Percentiles rank a stretch among this genome's conserved stretches.
phyloP scores from a whole-genome alignment of 176 grass and related monocot species.

The Bromus sterilis region DNA sequence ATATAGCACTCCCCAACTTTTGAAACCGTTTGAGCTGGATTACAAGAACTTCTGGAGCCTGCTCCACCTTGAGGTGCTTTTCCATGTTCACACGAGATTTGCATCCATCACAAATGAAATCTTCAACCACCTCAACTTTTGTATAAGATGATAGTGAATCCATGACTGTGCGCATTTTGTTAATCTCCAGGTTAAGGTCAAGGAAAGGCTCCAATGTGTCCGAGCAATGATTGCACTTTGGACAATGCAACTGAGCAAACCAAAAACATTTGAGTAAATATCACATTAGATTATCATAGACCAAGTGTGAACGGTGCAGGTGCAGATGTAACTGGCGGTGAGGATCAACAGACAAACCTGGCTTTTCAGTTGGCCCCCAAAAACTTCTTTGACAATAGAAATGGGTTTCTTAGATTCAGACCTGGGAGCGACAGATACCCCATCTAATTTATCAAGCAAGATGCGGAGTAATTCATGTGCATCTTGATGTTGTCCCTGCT shows the following conservation, averaged over 20 bases:
- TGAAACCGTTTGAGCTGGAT: conserved; percentile 59
- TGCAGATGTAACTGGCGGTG: not conserved
- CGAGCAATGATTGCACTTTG: conserved; percentile 30
- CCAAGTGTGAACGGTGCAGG: not conserved
- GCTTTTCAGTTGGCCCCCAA: conserved; percentile 45
- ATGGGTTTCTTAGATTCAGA: not conserved
- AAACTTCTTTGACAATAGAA: conserved; percentile 31
- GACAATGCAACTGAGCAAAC: conserved; percentile 40
- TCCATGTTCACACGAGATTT: conserved; percentile 43
- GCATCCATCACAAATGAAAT: conserved; percentile 44
- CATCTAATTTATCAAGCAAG: conserved; percentile 40
- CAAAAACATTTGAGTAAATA: not conserved
- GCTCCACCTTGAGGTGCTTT: conserved; percentile 47
- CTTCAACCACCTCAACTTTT: conserved; percentile 46
- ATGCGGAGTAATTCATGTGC: conserved; percentile 39
- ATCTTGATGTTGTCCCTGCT: conserved; percentile 30
- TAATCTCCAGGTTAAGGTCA: conserved; percentile 62
- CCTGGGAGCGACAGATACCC: not conserved
- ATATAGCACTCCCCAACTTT: not conserved
- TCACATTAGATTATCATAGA: not conserved
- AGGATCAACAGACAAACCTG: conserved; percentile 25
- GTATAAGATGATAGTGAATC: conserved; percentile 48
- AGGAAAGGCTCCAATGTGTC: conserved; percentile 42
- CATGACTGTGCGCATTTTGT: conserved; percentile 7
- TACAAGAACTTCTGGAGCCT: conserved; percentile 44